These are phyloP conservation scores for Crithidia fasciculata DNA, from an alignment of 208 protist species.

Conservation along the genomic window DNA sequence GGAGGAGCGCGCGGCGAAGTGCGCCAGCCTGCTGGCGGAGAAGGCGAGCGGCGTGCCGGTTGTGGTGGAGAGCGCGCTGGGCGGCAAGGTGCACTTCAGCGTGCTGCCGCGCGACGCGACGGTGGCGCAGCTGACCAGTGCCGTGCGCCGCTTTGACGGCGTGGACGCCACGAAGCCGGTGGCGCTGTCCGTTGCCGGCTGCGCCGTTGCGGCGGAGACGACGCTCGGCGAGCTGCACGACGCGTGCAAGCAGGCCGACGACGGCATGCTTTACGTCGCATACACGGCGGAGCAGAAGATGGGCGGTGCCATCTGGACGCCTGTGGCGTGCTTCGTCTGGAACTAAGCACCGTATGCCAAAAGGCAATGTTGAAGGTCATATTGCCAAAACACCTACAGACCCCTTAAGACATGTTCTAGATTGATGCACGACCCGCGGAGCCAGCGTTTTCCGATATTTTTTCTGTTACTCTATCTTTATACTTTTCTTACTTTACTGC, in stretches of 20 bases:
- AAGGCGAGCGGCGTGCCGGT: slow-evolving; percentile 13
- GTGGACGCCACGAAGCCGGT: slow-evolving; percentile 19
- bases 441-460: no score
- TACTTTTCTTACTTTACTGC: no score
- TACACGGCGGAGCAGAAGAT: slow-evolving; percentile 33
- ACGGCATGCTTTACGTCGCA: slow-evolving; percentile 46
- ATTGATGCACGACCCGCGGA: no score
- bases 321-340: not conserved
- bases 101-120: slow-evolving; percentile 30
- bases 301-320: not conserved
- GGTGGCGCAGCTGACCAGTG: slow-evolving; percentile 24
- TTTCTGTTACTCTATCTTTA: no score
- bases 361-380: no score
- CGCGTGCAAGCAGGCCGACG: slow-evolving; percentile 35
- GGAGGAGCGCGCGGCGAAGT: slow-evolving; percentile 23
- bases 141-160: slow-evolving; percentile 25
- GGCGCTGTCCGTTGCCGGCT: slow-evolving; percentile 23
- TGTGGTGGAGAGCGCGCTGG: slow-evolving; percentile 18
- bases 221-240: slow-evolving; percentile 41
- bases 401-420: no score
- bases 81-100: slow-evolving; percentile 25
- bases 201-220: slow-evolving; percentile 30
- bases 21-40: slow-evolving; percentile 9
- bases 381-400: no score
- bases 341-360: not conserved